A percentile compares a stretch with the other conserved stretches of the same genome.
Evolutionary conservation across 1,284 basidiomycete species (phyloP).

Genomic region (Trametes pubescens): DNA sequence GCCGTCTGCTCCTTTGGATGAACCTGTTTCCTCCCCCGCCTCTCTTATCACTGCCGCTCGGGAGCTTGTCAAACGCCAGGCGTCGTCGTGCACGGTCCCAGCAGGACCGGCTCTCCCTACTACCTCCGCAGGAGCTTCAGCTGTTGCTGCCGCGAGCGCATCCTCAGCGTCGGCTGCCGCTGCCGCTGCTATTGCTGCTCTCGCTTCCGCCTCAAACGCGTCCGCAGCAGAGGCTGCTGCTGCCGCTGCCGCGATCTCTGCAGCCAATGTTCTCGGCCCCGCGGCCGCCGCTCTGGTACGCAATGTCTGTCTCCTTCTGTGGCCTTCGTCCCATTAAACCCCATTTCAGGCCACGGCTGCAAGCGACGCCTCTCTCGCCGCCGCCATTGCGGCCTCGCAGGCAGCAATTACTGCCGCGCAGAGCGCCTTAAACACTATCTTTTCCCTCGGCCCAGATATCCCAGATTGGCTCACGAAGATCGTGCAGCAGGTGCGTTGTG

Average conservation of each 20-base stretch:
- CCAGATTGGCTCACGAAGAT: slow-evolving; percentile 11
- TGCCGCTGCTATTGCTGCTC: slow-evolving; percentile 16
- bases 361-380: slow-evolving; percentile 6
- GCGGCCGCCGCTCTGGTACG: slow-evolving; percentile 16
- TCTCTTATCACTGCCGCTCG: background rate
- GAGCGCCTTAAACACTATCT: slow-evolving; percentile 1
- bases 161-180: slow-evolving; percentile 11
- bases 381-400: slow-evolving; percentile 11
- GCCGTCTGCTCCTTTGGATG: background rate
- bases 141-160: slow-evolving; percentile 5
- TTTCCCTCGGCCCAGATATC: slow-evolving; percentile 1
- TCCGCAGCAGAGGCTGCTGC: slow-evolving; percentile 11
- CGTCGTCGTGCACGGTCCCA: slow-evolving; percentile 7
- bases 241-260: slow-evolving; percentile 10
- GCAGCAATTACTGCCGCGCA: slow-evolving; percentile 4
- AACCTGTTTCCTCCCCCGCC: background rate
- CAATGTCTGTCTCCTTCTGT: too few species aligned
- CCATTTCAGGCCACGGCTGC: slow-evolving; percentile 2
- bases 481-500: background rate
- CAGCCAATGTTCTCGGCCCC: slow-evolving; percentile 15
- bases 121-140: slow-evolving; percentile 9
- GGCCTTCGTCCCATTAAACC: too few species aligned
- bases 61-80: slow-evolving; percentile 8
- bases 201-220: slow-evolving; percentile 4
- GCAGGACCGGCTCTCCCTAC: slow-evolving; percentile 2